Conservation (phyloP, 345 rosid genomes). For the Brassica carinata region DNA sequence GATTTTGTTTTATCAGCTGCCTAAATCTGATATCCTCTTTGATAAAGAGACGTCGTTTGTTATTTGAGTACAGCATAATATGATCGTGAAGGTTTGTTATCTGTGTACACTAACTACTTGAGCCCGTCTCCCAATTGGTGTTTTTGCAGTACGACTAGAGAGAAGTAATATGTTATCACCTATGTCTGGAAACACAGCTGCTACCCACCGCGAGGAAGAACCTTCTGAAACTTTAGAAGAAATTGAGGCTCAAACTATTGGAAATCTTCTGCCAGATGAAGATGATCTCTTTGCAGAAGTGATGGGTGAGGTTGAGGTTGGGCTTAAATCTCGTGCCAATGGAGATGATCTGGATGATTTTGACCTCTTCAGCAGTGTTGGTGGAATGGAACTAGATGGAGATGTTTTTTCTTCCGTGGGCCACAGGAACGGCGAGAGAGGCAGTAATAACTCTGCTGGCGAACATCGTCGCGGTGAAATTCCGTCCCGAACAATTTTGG, state of each 20-base stretch:
- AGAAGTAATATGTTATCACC: constrained; percentile 48
- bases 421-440: constrained; percentile 50
- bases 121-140: constrained; percentile 3
- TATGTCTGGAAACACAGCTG: constrained; percentile 49
- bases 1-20: neutral
- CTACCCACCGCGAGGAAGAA: constrained; percentile 59
- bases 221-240: constrained; percentile 75
- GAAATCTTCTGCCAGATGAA: constrained; percentile 90
- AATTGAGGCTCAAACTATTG: constrained; percentile 85
- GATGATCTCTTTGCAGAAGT: constrained; percentile 90
- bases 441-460: constrained; percentile 48
- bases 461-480: constrained; percentile 61
- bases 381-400: constrained; percentile 93
- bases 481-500: constrained; percentile 87
- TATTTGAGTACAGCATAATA: neutral
- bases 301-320: constrained; percentile 62
- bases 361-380: constrained; percentile 87
- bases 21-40: neutral
- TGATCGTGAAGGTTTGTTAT: constrained; percentile 4
- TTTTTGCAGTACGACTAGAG: constrained; percentile 59
- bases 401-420: constrained; percentile 50
- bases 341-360: constrained; percentile 80
- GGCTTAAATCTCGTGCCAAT: constrained; percentile 45
- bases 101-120: neutral
- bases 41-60: neutral